Evolutionary conservation across 495 filamentous ascomycete genomes (phyloP).

Genomic region (Jackrogersella minutella): DNA sequence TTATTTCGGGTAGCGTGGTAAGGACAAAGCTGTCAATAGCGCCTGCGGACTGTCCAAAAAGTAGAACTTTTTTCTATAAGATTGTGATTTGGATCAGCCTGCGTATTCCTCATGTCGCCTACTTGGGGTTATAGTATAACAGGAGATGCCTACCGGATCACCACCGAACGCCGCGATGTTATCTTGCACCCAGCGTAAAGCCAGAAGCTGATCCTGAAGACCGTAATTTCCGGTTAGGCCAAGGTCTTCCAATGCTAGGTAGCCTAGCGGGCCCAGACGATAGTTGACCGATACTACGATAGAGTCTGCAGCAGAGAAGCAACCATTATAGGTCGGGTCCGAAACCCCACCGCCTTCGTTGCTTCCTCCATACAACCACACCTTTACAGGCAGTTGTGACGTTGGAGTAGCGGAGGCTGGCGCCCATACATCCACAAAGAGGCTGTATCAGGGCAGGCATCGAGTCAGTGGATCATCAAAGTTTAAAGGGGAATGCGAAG

Average conservation of each 20-base stretch:
- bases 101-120: constrained; percentile 41
- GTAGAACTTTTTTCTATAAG: constrained; percentile 46
- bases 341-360: constrained; percentile 42
- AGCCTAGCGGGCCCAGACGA: constrained; percentile 68
- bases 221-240: constrained; percentile 52
- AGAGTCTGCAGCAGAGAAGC: constrained; percentile 46
- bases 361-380: constrained; percentile 54
- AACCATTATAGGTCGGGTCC: constrained; percentile 52
- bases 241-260: constrained; percentile 48
- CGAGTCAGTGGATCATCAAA: constrained; percentile 8
- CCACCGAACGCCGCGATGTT: constrained; percentile 67
- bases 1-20: constrained; percentile 48
- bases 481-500: constrained; percentile 2
- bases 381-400: constrained; percentile 52
- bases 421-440: constrained; percentile 43
- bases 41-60: constrained; percentile 55
- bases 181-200: constrained; percentile 57
- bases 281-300: constrained; percentile 60
- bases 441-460: constrained; percentile 26
- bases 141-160: constrained; percentile 47
- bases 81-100: constrained; percentile 11
- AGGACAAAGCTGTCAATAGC: constrained; percentile 45
- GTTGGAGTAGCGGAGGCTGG: constrained; percentile 42
- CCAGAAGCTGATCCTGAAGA: constrained; percentile 62
- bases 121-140: not conserved